Evolutionary conservation across 1,284 basidiomycete genomes (phyloP).

Genomic region (Athelia psychrophila): DNA sequence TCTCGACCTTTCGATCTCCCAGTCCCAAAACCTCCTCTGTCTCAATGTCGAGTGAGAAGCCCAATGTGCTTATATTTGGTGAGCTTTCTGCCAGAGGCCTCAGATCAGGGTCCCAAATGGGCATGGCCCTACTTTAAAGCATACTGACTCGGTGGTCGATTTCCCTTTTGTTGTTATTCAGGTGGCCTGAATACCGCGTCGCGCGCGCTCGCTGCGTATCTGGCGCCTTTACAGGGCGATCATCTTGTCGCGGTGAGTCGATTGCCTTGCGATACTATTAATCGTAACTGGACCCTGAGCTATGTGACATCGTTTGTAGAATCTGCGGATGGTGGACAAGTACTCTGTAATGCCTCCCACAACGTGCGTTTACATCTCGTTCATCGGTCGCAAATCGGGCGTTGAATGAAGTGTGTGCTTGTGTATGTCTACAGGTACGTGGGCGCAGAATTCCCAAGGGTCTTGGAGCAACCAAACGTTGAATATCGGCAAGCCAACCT

Average conservation of each 20-base stretch:
- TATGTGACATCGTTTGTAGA: constrained; percentile 34
- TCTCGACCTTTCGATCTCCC: too few relatives aligned
- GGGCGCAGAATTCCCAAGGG: constrained; percentile 70
- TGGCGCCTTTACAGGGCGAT: constrained; percentile 63
- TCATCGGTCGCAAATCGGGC: background rate
- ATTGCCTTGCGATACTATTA: background rate
- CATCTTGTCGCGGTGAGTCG: constrained; percentile 69
- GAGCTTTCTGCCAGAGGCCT: constrained; percentile 19
- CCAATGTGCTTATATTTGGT: constrained; percentile 83
- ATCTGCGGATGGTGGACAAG: constrained; percentile 81
- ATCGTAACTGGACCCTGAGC: constrained; percentile 5
- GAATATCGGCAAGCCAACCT: constrained; percentile 86
- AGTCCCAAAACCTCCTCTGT: too few relatives aligned
- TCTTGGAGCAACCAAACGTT: constrained; percentile 65
- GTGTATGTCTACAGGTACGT: constrained; percentile 56
- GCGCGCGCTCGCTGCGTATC: constrained; percentile 57
- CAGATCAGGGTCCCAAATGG: too few relatives aligned
- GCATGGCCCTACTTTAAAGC: background rate
- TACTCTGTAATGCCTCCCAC: constrained; percentile 84
- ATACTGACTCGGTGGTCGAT: background rate
- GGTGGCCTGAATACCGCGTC: constrained; percentile 79
- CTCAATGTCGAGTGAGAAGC: constrained; percentile 40
- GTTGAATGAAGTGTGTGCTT: too few relatives aligned
- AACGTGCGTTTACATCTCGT: constrained; percentile 53
- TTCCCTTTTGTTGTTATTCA: constrained; percentile 25